phyloP scores from a whole-genome alignment of 1,284 basidiomycete genomes.

The Ceratobasidium sp. region DNA sequence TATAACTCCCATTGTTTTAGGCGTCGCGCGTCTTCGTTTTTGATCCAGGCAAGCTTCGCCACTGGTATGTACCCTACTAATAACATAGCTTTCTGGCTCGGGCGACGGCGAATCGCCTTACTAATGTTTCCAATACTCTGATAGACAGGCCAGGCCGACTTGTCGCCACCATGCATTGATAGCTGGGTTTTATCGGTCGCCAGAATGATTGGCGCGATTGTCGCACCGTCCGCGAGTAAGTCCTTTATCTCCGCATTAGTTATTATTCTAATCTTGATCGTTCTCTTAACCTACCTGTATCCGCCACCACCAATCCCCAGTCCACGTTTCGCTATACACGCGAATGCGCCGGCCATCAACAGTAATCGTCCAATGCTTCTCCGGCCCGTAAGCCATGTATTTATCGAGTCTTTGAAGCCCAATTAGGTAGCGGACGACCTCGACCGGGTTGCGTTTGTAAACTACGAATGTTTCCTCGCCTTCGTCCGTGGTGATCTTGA shows the following conservation, averaged over 20 bases:
- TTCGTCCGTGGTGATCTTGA: slow-evolving; percentile 52
- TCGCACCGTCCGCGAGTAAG: slow-evolving; percentile 37
- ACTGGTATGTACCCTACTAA: slow-evolving; percentile 46
- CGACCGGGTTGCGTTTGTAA: slow-evolving; percentile 56
- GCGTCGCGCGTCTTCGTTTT: not conserved
- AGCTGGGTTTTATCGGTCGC: slow-evolving; percentile 47
- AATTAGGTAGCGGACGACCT: slow-evolving; percentile 54
- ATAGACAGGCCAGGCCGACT: slow-evolving; percentile 46
- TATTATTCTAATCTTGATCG: not conserved
- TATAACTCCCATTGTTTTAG: slow-evolving; percentile 44
- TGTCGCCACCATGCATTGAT: slow-evolving; percentile 29
- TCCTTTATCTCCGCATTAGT: slow-evolving; percentile 22
- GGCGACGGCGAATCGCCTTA: slow-evolving; percentile 27
- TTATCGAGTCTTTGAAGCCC: slow-evolving; percentile 29
- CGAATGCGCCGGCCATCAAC: not conserved
- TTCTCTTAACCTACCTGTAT: slow-evolving; percentile 12
- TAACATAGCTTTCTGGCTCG: slow-evolving; percentile 5
- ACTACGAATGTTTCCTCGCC: slow-evolving; percentile 53
- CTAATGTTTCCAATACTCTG: slow-evolving; percentile 47
- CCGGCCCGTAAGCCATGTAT: slow-evolving; percentile 31
- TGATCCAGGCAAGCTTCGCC: not conserved
- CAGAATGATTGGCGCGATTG: slow-evolving; percentile 41
- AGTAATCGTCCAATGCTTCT: not conserved
- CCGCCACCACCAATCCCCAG: slow-evolving; percentile 45
- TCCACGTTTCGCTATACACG: slow-evolving; percentile 42